phyloP scores from a whole-genome alignment of 2,329 filamentous ascomycete genomes.

The Pezicula carpinea region DNA sequence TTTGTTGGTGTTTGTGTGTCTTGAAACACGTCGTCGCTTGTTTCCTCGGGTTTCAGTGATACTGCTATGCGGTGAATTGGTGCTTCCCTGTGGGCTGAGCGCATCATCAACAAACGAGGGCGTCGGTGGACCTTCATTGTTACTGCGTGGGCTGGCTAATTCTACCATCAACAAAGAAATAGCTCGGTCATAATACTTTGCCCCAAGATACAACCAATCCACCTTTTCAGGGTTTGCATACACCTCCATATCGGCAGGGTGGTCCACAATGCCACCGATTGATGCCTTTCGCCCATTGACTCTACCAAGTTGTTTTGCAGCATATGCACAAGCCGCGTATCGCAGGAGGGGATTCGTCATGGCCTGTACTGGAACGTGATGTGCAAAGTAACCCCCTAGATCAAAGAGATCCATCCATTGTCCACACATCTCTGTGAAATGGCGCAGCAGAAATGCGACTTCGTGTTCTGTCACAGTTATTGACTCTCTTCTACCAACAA shows the following conservation, averaged over 20 bases:
- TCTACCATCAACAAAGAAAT: constrained; percentile 43
- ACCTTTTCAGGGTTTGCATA: constrained; percentile 40
- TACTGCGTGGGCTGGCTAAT: constrained; percentile 25
- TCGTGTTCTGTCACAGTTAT: constrained; percentile 44
- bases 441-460: constrained; percentile 53
- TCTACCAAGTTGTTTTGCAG: constrained; percentile 55
- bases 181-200: constrained; percentile 55
- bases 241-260: constrained; percentile 46
- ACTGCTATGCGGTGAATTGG: constrained; percentile 16
- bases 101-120: constrained; percentile 28
- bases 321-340: constrained; percentile 54
- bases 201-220: constrained; percentile 56
- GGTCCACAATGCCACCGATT: constrained; percentile 40
- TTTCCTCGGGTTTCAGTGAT: constrained; percentile 17
- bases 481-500: constrained; percentile 8
- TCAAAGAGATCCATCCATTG: constrained; percentile 56
- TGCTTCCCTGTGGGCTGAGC: constrained; percentile 19
- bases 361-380: constrained; percentile 55
- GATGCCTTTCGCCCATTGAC: constrained; percentile 47
- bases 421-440: constrained; percentile 55
- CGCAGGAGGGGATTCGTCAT: constrained; percentile 40
- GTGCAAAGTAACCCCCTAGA: constrained; percentile 53
- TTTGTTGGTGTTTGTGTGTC: constrained; percentile 35
- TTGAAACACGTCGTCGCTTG: constrained; percentile 39
- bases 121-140: constrained; percentile 17